These are phyloP conservation scores for Botrytis fragariae DNA, from an alignment of 2,329 filamentous ascomycete species.

Conservation along the genomic window DNA sequence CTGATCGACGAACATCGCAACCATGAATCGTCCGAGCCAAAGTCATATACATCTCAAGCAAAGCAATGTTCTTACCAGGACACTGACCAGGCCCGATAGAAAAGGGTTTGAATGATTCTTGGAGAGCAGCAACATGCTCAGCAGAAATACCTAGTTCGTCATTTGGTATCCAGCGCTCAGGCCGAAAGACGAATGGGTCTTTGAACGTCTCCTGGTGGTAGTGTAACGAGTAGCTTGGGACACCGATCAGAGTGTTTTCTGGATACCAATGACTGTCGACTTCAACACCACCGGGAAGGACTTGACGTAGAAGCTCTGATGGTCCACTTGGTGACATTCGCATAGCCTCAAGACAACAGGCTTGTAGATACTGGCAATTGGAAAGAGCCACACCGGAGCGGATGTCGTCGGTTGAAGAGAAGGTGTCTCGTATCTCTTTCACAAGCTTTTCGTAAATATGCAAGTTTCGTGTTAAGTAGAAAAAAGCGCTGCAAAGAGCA, in stretches of 20 bases:
- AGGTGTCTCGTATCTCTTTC: conserved; percentile 40
- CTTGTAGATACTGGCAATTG: conserved; percentile 12
- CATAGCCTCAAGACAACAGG: conserved; percentile 21
- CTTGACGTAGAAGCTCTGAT: not conserved
- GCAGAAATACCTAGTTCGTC: conserved; percentile 18
- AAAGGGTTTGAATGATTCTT: conserved; percentile 22
- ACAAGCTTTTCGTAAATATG: conserved; percentile 18
- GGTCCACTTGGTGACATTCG: conserved; percentile 23
- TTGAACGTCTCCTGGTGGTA: conserved; percentile 46
- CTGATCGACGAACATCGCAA: not conserved
- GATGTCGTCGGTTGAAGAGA: not conserved
- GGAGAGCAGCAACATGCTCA: conserved; percentile 21
- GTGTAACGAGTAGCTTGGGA: conserved; percentile 47
- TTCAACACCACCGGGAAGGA: conserved; percentile 14
- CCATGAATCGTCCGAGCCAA: not conserved
- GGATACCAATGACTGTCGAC: conserved; percentile 38
- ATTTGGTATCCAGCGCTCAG: conserved; percentile 26
- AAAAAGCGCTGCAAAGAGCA: not conserved
- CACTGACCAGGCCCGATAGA: conserved; percentile 21
- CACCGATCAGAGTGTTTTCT: conserved; percentile 45
- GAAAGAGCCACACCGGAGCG: not conserved
- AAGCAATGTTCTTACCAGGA: conserved; percentile 23
- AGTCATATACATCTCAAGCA: conserved; percentile 22
- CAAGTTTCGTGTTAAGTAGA: not conserved
- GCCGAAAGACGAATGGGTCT: conserved; percentile 40